Evolutionary conservation across 306 rosid species (phyloP).

Genomic region (Cicer arietinum): DNA sequence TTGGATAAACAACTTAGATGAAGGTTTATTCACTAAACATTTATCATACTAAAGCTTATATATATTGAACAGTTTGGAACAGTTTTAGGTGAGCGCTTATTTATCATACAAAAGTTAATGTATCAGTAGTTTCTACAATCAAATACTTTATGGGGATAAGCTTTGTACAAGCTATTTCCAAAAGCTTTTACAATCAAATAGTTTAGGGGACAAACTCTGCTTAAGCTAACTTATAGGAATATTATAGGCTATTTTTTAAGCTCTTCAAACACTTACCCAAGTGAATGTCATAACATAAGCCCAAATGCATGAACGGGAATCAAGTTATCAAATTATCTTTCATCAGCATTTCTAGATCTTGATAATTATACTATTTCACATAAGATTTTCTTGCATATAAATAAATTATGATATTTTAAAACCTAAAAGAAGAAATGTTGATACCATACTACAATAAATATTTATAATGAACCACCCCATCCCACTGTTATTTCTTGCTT

Average conservation of each 20-base stretch:
- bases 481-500: constrained; percentile 9
- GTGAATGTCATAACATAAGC: neutral
- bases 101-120: neutral
- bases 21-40: neutral
- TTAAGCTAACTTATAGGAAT: neutral
- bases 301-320: constrained; percentile 9
- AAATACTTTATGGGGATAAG: neutral
- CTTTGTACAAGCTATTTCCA: neutral
- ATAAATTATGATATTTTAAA: constrained; percentile 25
- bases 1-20: neutral
- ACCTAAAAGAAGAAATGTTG: constrained; percentile 16
- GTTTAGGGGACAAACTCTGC: neutral
- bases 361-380: constrained; percentile 14
- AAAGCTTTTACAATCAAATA: neutral
- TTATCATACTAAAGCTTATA: neutral
- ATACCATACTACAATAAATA: neutral
- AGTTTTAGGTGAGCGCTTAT: neutral
- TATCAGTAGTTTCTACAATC: neutral
- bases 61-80: neutral
- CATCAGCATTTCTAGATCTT: constrained; percentile 10
- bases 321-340: constrained; percentile 15
- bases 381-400: neutral
- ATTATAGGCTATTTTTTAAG: neutral
- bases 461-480: neutral
- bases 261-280: neutral